Conservation (phyloP, 257 asterid species). For the Fraxinus excelsior region DNA sequence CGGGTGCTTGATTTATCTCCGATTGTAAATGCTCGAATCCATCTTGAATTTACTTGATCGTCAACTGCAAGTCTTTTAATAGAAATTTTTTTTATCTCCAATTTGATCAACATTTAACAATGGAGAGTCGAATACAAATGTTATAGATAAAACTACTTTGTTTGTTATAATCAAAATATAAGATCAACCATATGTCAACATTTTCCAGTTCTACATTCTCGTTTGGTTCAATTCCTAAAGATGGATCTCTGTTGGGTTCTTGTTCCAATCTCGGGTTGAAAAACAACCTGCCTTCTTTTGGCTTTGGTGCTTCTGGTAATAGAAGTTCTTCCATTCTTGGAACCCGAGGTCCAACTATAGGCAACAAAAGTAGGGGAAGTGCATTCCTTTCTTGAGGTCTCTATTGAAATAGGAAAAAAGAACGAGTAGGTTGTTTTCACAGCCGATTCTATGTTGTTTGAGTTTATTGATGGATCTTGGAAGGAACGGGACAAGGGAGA, state of each 20-base stretch:
- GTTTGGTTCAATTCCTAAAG: constrained; percentile 65
- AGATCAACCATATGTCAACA: too few species aligned
- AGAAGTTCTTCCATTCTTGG: constrained; percentile 41
- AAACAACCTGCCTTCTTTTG: constrained; percentile 39
- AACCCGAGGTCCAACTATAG: constrained; percentile 32
- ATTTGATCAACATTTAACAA: too few species aligned
- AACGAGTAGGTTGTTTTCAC: constrained; percentile 63
- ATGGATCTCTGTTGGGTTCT: constrained; percentile 40
- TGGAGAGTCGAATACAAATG: too few species aligned
- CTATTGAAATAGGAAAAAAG: constrained; percentile 75
- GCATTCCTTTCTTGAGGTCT: constrained; percentile 54
- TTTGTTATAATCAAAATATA: too few species aligned
- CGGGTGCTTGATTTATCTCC: too few species aligned
- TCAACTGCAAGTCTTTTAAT: too few species aligned
- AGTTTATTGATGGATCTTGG: constrained; percentile 71
- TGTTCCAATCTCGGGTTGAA: constrained; percentile 45
- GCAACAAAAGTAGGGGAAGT: constrained; percentile 43
- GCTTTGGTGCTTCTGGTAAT: constrained; percentile 49
- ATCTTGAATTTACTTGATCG: too few species aligned
- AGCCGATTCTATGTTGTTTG: constrained; percentile 75
- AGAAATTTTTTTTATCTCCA: too few species aligned
- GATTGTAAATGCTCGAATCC: too few species aligned
- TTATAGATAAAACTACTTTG: too few species aligned
- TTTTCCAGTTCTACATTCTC: constrained; percentile 63
- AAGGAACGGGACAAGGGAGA: constrained; percentile 96